Conservation (phyloP, 2,329 filamentous ascomycete species). For the Nemania sp. region DNA sequence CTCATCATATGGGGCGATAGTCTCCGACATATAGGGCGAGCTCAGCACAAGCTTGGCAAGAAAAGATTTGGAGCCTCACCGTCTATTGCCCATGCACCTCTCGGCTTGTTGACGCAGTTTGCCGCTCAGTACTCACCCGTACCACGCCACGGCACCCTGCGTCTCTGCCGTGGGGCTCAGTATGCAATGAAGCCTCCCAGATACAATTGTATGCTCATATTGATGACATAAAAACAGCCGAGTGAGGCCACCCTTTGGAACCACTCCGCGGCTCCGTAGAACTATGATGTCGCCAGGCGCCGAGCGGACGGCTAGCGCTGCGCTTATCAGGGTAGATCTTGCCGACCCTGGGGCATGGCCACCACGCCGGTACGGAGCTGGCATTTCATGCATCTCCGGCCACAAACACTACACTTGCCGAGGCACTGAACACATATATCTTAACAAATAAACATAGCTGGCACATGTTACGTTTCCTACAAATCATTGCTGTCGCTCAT, state of each 20-base stretch:
- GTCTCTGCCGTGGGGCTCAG: conserved; percentile 2
- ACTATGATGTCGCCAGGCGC: background rate
- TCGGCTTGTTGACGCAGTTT: no score
- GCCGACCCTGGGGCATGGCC: background rate
- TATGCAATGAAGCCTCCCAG: background rate
- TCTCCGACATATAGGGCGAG: conserved; percentile 20
- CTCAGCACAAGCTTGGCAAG: conserved; percentile 15
- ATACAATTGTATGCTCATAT: no score
- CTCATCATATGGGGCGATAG: conserved; percentile 22
- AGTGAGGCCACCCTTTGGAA: conserved; percentile 15
- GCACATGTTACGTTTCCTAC: conserved; percentile 11
- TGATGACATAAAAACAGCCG: no score
- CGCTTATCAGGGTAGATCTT: background rate
- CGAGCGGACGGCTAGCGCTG: no score
- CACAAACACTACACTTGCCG: conserved; percentile 8
- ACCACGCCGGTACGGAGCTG: background rate
- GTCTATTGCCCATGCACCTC: background rate
- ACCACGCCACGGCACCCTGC: background rate
- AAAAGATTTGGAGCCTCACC: conserved; percentile 2
- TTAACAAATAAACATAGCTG: no score
- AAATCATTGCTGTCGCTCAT: background rate
- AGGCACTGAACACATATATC: no score
- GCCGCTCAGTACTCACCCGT: background rate
- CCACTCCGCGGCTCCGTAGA: background rate
- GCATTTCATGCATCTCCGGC: background rate